Conservation (phyloP, 257 asterid species). For the Gentiana straminea region DNA sequence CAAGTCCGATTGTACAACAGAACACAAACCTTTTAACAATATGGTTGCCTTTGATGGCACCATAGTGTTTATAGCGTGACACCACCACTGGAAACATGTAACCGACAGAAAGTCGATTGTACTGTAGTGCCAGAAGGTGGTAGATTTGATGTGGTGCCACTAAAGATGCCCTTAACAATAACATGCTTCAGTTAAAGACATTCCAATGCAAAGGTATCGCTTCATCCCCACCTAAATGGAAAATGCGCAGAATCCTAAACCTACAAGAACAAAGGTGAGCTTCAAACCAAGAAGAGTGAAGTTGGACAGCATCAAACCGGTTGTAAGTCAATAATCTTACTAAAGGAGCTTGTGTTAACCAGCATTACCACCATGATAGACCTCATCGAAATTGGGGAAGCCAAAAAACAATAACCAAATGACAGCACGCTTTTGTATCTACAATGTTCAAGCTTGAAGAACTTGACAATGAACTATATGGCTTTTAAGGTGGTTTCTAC, state of each 20-base stretch:
- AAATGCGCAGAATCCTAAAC: not conserved
- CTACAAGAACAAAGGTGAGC: not conserved
- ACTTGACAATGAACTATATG: constrained; percentile 29
- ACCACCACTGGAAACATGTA: no score
- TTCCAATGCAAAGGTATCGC: not conserved
- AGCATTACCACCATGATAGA: not conserved
- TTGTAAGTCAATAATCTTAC: no score
- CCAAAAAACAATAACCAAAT: not conserved
- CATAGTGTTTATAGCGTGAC: no score
- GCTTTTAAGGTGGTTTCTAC: constrained; percentile 15
- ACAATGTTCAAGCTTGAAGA: constrained; percentile 23
- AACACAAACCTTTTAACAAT: no score
- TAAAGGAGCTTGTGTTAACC: constrained; percentile 4
- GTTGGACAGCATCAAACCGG: no score
- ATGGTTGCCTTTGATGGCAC: no score
- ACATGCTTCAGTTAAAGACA: no score
- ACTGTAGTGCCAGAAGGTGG: no score
- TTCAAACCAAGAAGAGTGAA: no score
- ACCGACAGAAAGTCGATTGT: no score
- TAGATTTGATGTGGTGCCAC: no score
- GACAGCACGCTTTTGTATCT: not conserved
- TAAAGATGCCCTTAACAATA: not conserved
- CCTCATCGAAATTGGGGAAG: not conserved
- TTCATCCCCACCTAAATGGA: constrained; percentile 4
- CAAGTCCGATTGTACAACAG: no score